phyloP scores from a whole-genome alignment of 805 yeast species.

The Metschnikowia kunwiensis region DNA sequence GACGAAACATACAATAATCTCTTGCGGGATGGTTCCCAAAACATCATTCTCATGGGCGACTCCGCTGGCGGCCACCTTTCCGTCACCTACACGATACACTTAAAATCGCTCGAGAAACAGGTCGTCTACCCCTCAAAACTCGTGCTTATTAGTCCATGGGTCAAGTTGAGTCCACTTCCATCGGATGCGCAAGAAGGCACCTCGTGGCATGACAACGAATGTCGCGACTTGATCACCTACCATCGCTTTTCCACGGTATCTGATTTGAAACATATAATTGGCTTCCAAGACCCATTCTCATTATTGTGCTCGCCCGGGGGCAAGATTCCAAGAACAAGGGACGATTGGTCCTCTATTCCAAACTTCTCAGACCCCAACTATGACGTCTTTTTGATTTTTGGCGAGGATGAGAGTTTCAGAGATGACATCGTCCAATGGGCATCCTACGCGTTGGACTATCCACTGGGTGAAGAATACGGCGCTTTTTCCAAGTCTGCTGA shows the following conservation, averaged over 20 bases:
- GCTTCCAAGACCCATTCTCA: slow-evolving; percentile 16
- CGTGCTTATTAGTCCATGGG: slow-evolving; percentile 40
- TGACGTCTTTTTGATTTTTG: slow-evolving; percentile 32
- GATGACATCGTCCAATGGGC: slow-evolving; percentile 39
- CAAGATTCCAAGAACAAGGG: slow-evolving; percentile 19
- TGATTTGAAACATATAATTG: slow-evolving; percentile 12
- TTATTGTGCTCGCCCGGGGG: slow-evolving; percentile 26
- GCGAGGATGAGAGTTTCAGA: slow-evolving; percentile 42
- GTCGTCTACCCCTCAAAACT: slow-evolving; percentile 27
- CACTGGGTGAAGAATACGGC: slow-evolving; percentile 26
- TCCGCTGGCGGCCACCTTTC: slow-evolving; percentile 43
- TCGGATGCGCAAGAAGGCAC: slow-evolving; percentile 26
- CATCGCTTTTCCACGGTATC: slow-evolving; percentile 7
- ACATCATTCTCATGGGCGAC: slow-evolving; percentile 39
- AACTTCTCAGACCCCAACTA: slow-evolving; percentile 25
- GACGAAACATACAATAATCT: slow-evolving; percentile 24
- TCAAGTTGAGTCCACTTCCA: slow-evolving; percentile 24
- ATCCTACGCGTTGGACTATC: slow-evolving; percentile 30
- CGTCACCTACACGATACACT: slow-evolving; percentile 28
- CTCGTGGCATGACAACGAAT: slow-evolving; percentile 33
- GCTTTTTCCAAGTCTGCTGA: slow-evolving; percentile 22
- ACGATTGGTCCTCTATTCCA: slow-evolving; percentile 35
- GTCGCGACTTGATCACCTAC: slow-evolving; percentile 16
- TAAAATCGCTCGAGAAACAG: slow-evolving; percentile 17
- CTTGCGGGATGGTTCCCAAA: slow-evolving; percentile 22